Base-by-base conservation (phyloP, 768 basidiomycete genomes). In the Austroboletus festivus region DNA sequence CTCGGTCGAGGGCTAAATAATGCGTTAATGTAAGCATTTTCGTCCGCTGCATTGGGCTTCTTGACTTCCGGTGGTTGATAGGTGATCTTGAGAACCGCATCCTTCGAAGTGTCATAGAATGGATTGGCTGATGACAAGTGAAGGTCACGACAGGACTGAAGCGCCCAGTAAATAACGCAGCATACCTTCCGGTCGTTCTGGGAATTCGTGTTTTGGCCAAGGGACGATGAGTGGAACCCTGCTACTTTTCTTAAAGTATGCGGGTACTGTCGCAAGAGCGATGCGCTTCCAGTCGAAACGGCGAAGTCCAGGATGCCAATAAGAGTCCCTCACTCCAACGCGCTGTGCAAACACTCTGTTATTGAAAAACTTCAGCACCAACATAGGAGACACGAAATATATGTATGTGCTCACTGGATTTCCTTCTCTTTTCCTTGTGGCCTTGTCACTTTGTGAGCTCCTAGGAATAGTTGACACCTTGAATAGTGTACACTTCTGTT, bases 271-370 rank as follows among this genome's bases (percentile, higher is more conserved):
- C 41, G 74, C 78, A 1, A 78, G 75, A 5, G 85, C 87, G 52
- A 81, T 80, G 45, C 90, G 82, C 38, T 78, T 75, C 90, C 90
- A 93, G 20, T 82, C 73, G 61, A 74, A 91, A 22, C 79, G 76
- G 54, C 75, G 74, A 35, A 71, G 65, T 47, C 70, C 68, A 4
- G 73, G 72, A 51, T 80, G 75, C 81, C 82, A 92, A 41, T 70
- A 68, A 2, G 88, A 80, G 13, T 71, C 61, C 16, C 84, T 76
- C 10, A 78, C 82, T 38, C 79, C 79, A 34, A 91, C 43, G 23
- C 90, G 86, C 48, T 75, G 77, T 3, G 89, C 90, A 66, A 89
- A 93, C 1, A 92, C 85, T 12, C 89, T 93, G 47, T 15, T 51
- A 44, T 50, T 33, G 24, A 21, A 24, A 23, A 8, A 10, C 16